Evolutionary conservation across 495 filamentous ascomycete species (phyloP).

Genomic region (Hypoxylon subgilvum): DNA sequence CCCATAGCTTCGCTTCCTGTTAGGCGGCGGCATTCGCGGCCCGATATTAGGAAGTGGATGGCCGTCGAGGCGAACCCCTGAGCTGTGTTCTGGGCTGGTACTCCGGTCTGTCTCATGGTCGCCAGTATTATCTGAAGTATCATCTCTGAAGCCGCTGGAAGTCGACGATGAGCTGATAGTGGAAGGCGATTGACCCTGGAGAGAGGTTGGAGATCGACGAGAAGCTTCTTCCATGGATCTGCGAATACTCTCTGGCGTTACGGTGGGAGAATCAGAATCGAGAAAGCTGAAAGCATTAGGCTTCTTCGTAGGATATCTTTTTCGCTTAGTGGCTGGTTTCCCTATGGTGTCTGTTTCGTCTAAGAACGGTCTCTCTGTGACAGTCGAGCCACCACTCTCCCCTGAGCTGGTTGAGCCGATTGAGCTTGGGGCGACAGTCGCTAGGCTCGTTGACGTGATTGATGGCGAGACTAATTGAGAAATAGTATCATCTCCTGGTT

Average conservation of each 20-base stretch:
- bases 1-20: conserved; percentile 40
- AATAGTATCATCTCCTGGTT: conserved; percentile 7
- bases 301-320: conserved; percentile 23
- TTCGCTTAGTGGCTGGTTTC: conserved; percentile 40
- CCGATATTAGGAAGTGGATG: conserved; percentile 10
- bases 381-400: conserved; percentile 45
- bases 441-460: conserved; percentile 17
- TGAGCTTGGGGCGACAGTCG: conserved; percentile 21
- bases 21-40: conserved; percentile 9
- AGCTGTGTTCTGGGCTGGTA: conserved; percentile 52
- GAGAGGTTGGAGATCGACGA: conserved; percentile 37
- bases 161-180: conserved; percentile 42
- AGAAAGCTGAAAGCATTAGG: conserved; percentile 45
- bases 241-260: conserved; percentile 42
- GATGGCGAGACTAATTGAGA: conserved; percentile 13
- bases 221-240: conserved; percentile 40
- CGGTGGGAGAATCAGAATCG: conserved; percentile 40
- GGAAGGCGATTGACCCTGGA: conserved; percentile 32
- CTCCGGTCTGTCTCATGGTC: conserved; percentile 53
- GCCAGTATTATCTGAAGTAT: conserved; percentile 38
- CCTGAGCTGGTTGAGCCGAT: conserved; percentile 42
- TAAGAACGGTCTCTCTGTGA: conserved; percentile 40
- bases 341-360: conserved; percentile 42
- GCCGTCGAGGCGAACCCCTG: conserved; percentile 35
- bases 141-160: conserved; percentile 46